Percentiles rank a stretch among this genome's conserved stretches.
These are phyloP conservation scores for Aspergillus sclerotialis DNA, from an alignment of 2,329 filamentous ascomycete species.

Conservation along the genomic window DNA sequence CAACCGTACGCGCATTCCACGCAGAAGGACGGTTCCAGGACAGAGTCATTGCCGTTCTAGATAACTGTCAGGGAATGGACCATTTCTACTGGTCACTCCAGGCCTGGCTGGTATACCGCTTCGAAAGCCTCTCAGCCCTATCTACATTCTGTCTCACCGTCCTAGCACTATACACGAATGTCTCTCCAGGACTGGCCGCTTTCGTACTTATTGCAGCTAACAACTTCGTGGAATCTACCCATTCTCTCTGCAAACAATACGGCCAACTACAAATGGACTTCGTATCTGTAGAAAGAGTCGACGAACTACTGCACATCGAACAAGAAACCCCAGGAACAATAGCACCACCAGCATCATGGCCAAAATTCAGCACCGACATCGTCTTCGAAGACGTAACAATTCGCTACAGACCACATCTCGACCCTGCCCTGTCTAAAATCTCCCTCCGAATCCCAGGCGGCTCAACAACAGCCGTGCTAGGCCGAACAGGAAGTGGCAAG, in stretches of 20 bases:
- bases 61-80: conserved; percentile 89
- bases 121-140: conserved; percentile 62
- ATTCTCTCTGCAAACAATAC: conserved; percentile 69
- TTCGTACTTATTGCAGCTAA: conserved; percentile 72
- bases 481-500: conserved; percentile 74
- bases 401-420: conserved; percentile 69
- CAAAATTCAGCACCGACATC: conserved; percentile 63
- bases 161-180: conserved; percentile 66
- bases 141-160: conserved; percentile 69
- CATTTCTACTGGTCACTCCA: conserved; percentile 93
- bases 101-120: conserved; percentile 75
- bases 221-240: conserved; percentile 59
- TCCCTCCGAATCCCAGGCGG: conserved; percentile 70
- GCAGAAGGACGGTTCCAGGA: conserved; percentile 74
- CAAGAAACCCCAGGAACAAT: conserved; percentile 63
- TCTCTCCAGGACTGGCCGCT: conserved; percentile 71
- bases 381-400: conserved; percentile 71
- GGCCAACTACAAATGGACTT: conserved; percentile 87
- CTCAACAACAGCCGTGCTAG: conserved; percentile 71
- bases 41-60: conserved; percentile 71
- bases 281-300: conserved; percentile 78
- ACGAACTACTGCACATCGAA: conserved; percentile 72
- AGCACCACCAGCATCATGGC: conserved; percentile 70
- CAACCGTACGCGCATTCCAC: conserved; percentile 76
- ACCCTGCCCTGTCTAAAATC: conserved; percentile 62